Evolutionary conservation across 176 grass and related monocot genomes (phyloP).

Genomic region (Triticum urartu): DNA sequence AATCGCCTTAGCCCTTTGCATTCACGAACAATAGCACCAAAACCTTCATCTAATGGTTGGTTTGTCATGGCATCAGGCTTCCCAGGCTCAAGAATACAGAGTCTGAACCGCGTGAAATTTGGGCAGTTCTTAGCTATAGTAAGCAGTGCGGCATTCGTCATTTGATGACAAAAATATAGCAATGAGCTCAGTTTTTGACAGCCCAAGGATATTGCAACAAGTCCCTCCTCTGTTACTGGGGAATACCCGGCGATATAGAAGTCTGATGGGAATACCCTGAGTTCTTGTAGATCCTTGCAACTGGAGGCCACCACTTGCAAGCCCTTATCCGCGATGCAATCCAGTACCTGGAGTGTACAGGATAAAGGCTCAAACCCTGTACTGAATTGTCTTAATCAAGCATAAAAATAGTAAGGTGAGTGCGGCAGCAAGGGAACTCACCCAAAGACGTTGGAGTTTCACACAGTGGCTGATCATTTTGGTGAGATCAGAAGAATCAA

Average conservation of each 20-base stretch:
- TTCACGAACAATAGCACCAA: slow-evolving; percentile 70
- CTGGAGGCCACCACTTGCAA: slow-evolving; percentile 66
- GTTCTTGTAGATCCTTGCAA: slow-evolving; percentile 83
- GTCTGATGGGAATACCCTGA: slow-evolving; percentile 83
- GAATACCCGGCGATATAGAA: slow-evolving; percentile 45
- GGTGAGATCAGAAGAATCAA: slow-evolving; percentile 58
- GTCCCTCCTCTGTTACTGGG: slow-evolving; percentile 74
- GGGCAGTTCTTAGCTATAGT: slow-evolving; percentile 75
- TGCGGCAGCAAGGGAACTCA: slow-evolving; percentile 38
- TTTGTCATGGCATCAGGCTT: slow-evolving; percentile 68
- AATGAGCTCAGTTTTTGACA: slow-evolving; percentile 69
- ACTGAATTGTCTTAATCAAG: not conserved
- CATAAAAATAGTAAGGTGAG: not conserved
- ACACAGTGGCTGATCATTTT: slow-evolving; percentile 60
- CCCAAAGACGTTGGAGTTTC: slow-evolving; percentile 89
- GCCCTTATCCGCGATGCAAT: slow-evolving; percentile 79
- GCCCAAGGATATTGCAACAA: slow-evolving; percentile 78
- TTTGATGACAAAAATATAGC: slow-evolving; percentile 84
- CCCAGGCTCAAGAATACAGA: slow-evolving; percentile 66
- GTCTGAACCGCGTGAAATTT: slow-evolving; percentile 74
- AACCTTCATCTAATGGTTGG: slow-evolving; percentile 69
- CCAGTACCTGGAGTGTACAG: slow-evolving; percentile 57
- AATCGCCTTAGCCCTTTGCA: slow-evolving; percentile 59
- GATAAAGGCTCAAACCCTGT: slow-evolving; percentile 2
- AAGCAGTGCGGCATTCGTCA: slow-evolving; percentile 83